These are phyloP conservation scores for Xylaria digitata DNA, from an alignment of 2,329 filamentous ascomycete species.

Conservation along the genomic window DNA sequence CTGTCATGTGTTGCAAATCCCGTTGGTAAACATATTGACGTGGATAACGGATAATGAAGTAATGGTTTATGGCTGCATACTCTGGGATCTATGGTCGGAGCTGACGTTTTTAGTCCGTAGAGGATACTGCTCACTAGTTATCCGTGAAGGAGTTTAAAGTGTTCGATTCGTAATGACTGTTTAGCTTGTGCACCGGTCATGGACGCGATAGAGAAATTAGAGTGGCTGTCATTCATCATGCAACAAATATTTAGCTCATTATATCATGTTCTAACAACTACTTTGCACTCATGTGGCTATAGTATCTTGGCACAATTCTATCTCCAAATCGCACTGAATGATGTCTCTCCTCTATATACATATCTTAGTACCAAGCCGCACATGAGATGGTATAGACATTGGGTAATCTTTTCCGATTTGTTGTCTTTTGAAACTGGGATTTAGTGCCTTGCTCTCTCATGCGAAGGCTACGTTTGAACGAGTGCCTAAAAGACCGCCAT, in stretches of 20 bases:
- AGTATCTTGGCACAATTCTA: neutral
- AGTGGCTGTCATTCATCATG: neutral
- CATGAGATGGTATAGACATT: neutral
- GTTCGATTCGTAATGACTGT: neutral
- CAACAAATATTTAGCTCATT: neutral
- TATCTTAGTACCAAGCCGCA: neutral
- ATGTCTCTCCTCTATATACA: conserved; percentile 2
- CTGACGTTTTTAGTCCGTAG: too few species aligned
- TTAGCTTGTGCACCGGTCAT: neutral
- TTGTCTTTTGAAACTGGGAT: conserved; percentile 16
- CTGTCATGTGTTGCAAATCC: too few species aligned
- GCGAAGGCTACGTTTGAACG: conserved; percentile 7
- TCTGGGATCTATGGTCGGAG: too few species aligned
- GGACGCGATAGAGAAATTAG: neutral
- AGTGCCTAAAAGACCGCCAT: conserved; percentile 22
- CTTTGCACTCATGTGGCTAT: neutral
- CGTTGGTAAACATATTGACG: too few species aligned
- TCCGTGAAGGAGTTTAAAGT: neutral
- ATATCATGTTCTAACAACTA: neutral
- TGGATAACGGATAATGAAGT: too few species aligned
- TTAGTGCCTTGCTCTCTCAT: conserved; percentile 18
- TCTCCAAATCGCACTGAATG: neutral
- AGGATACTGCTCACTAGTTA: neutral
- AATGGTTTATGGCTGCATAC: too few species aligned
- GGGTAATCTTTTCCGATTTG: conserved; percentile 5